These are phyloP conservation scores for Phytomonas sp. DNA, from an alignment of 208 protist genomes.

Conservation along the genomic window DNA sequence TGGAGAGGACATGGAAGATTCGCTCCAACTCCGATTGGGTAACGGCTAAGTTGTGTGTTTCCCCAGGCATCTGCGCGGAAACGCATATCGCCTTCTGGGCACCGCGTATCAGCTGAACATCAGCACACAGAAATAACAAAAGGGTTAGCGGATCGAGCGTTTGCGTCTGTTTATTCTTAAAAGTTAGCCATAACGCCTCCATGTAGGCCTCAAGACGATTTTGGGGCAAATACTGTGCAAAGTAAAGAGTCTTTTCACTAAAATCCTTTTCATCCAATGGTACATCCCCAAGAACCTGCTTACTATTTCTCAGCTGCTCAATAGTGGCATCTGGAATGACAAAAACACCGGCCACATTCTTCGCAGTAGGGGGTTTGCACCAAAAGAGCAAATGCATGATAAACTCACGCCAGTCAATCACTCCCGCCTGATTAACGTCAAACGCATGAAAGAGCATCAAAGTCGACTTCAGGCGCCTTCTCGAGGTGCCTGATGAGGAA, in stretches of 20 bases:
- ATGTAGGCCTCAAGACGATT: conserved; percentile 51
- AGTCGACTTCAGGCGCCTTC: conserved; percentile 15
- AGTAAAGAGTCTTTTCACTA: conserved; percentile 54
- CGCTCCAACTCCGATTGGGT: conserved; percentile 22
- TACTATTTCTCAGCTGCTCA: conserved; percentile 38
- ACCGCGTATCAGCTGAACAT: conserved; percentile 72
- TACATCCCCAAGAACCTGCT: conserved; percentile 25
- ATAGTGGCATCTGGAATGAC: conserved; percentile 42
- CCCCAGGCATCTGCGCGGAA: conserved; percentile 16
- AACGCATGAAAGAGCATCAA: conserved; percentile 60
- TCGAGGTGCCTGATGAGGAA: conserved; percentile 2
- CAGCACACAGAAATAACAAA: conserved; percentile 66
- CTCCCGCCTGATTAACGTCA: conserved; percentile 39
- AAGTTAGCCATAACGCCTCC: conserved; percentile 63
- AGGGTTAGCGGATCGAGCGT: conserved; percentile 40
- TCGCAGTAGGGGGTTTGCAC: conserved; percentile 31
- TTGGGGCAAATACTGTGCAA: conserved; percentile 31
- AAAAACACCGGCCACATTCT: background rate
- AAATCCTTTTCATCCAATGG: conserved; percentile 44
- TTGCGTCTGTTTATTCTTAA: conserved; percentile 24
- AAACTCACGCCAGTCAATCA: conserved; percentile 82
- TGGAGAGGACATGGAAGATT: conserved; percentile 60
- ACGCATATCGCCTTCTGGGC: conserved; percentile 78
- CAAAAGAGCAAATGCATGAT: conserved; percentile 81
- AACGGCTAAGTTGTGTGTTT: conserved; percentile 18